Evolutionary conservation across 805 yeast genomes (phyloP).

Genomic region (Metschnikowia vanudenii): DNA sequence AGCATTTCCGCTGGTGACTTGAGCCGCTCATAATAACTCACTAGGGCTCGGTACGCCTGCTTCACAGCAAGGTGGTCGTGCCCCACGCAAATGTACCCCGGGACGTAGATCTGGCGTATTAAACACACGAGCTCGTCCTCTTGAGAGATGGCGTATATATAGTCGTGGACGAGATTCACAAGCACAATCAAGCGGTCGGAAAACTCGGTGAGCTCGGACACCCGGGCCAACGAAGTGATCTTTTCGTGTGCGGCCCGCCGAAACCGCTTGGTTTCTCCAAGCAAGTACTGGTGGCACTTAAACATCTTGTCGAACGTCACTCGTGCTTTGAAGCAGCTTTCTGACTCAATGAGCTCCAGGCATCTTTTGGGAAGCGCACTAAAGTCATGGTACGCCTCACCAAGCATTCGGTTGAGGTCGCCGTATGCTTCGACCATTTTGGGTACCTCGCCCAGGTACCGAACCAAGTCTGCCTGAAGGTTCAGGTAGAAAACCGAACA

Average conservation of each 20-base stretch:
- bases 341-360: slow-evolving; percentile 12
- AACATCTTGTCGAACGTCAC: slow-evolving; percentile 15
- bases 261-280: slow-evolving; percentile 8
- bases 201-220: slow-evolving; percentile 11
- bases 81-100: slow-evolving; percentile 11
- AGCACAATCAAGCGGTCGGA: slow-evolving; percentile 10
- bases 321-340: slow-evolving; percentile 14
- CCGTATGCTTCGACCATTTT: slow-evolving; percentile 6
- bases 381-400: slow-evolving; percentile 13
- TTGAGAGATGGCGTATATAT: slow-evolving; percentile 10
- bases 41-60: slow-evolving; percentile 11
- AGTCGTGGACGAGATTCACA: slow-evolving; percentile 11
- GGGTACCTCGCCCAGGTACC: slow-evolving; percentile 4
- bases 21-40: slow-evolving; percentile 7
- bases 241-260: slow-evolving; percentile 4
- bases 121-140: slow-evolving; percentile 15
- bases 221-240: slow-evolving; percentile 7
- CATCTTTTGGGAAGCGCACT: slow-evolving; percentile 12
- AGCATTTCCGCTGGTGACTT: slow-evolving; percentile 8
- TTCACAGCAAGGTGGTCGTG: slow-evolving; percentile 13
- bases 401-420: slow-evolving; percentile 10
- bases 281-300: slow-evolving; percentile 13
- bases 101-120: slow-evolving; percentile 7
- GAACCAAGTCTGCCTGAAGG: slow-evolving; percentile 3
- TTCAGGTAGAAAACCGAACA: slow-evolving; percentile 11